These are phyloP conservation scores for Fonsecaea erecta DNA, from an alignment of 2,329 filamentous ascomycete genomes.

Conservation along the genomic window DNA sequence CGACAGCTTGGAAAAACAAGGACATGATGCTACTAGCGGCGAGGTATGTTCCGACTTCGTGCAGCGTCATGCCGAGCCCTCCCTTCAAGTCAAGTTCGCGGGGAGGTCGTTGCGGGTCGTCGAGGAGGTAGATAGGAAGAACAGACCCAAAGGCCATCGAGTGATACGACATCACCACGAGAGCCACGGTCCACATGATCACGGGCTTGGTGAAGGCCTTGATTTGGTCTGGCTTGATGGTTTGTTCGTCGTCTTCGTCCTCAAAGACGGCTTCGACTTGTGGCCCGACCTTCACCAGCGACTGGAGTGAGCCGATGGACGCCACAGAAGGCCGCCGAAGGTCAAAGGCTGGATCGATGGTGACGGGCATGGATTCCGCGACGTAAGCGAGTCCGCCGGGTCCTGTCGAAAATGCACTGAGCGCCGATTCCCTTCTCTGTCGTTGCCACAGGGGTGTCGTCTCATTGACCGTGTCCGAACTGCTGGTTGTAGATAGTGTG, in stretches of 20 bases:
- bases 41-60: slow-evolving; percentile 66
- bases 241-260: slow-evolving; percentile 17
- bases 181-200: slow-evolving; percentile 49
- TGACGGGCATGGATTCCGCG: slow-evolving; percentile 16
- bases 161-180: slow-evolving; percentile 53
- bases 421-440: slow-evolving; percentile 9
- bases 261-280: slow-evolving; percentile 14
- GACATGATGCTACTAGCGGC: slow-evolving; percentile 64
- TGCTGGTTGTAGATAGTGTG: background rate
- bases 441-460: slow-evolving; percentile 24
- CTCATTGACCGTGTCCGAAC: slow-evolving; percentile 17
- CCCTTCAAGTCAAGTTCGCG: slow-evolving; percentile 44
- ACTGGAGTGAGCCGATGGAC: slow-evolving; percentile 26
- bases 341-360: slow-evolving; percentile 30
- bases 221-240: background rate
- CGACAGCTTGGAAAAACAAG: slow-evolving; percentile 62
- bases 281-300: background rate
- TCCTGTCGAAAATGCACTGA: slow-evolving; percentile 2
- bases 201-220: slow-evolving; percentile 36
- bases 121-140: slow-evolving; percentile 52
- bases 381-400: slow-evolving; percentile 15
- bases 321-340: slow-evolving; percentile 27
- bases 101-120: slow-evolving; percentile 38
- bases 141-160: slow-evolving; percentile 54
- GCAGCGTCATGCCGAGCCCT: slow-evolving; percentile 66